Percentiles rank a stretch among this genome's conserved stretches.
phyloP scores from a whole-genome alignment of 2,329 filamentous ascomycete species.

The Diaporthe longicolla region DNA sequence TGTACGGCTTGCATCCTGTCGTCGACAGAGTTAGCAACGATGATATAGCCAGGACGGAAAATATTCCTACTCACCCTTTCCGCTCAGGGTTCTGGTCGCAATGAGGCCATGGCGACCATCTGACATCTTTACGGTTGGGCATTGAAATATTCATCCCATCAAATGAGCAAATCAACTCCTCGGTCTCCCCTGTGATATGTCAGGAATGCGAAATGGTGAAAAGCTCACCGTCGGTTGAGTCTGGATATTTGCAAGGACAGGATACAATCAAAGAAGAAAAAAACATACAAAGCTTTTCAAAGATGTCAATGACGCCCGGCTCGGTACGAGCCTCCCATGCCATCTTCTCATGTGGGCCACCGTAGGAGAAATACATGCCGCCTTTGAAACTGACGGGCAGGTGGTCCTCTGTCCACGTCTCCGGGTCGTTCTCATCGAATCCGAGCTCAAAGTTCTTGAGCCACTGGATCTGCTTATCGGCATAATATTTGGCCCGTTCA shows the following conservation, averaged over 20 bases:
- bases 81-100: conserved; percentile 58
- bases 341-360: conserved; percentile 62
- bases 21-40: conserved; percentile 41
- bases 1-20: conserved; percentile 64
- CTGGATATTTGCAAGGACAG: background rate
- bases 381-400: conserved; percentile 59
- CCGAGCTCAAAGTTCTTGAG: conserved; percentile 45
- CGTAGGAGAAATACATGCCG: conserved; percentile 63
- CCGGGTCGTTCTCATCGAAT: conserved; percentile 42
- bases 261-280: too few relatives aligned
- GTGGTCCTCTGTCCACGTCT: conserved; percentile 41
- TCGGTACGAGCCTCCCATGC: conserved; percentile 63
- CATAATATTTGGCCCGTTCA: conserved; percentile 46
- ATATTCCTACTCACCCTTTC: conserved; percentile 51
- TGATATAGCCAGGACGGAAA: background rate
- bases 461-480: conserved; percentile 40
- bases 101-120: conserved; percentile 60
- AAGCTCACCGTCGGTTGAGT: background rate
- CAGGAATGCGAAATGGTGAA: background rate
- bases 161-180: conserved; percentile 64
- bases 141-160: conserved; percentile 57
- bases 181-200: conserved; percentile 50
- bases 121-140: conserved; percentile 54
- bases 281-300: conserved; percentile 57
- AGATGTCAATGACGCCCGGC: conserved; percentile 60